A percentile compares a stretch with the other conserved stretches of the same genome.
phyloP scores from a whole-genome alignment of 225 moss, liverwort and hornwort species.

The Antitrichia curtipendula region DNA sequence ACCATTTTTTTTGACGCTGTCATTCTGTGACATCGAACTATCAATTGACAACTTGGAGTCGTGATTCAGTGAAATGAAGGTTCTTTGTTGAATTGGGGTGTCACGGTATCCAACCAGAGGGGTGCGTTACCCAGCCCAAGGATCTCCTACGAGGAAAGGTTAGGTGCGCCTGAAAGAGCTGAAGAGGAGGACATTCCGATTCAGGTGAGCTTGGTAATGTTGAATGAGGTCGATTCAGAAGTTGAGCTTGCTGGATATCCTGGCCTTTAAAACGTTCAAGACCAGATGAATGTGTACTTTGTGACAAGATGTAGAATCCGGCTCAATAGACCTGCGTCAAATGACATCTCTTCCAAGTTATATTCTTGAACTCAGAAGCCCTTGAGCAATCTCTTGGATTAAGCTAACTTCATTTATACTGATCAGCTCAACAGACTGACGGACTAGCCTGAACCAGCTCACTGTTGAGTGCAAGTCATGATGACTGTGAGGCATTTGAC shows the following conservation, averaged over 20 bases:
- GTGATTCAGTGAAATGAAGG: constrained; percentile 25
- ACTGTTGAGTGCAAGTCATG: background rate
- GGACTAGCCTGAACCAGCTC: background rate
- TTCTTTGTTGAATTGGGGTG: constrained; percentile 33
- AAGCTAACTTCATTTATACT: background rate
- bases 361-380: background rate
- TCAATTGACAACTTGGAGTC: background rate
- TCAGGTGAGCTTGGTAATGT: background rate
- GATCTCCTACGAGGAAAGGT: background rate
- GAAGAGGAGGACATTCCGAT: background rate
- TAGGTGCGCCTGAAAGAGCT: background rate
- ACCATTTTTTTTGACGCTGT: background rate
- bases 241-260: background rate
- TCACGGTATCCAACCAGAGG: constrained; percentile 20
- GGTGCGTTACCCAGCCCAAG: background rate
- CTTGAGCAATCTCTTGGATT: background rate
- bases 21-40: background rate
- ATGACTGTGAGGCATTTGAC: background rate
- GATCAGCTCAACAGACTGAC: no score
- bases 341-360: background rate
- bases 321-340: background rate
- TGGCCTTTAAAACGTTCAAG: no score
- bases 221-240: background rate
- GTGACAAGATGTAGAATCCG: background rate
- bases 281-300: background rate